A percentile compares a stretch with the other conserved stretches of the same genome.
Conservation (phyloP, 176 grass and related monocot species). For the Zoysia pacifica region DNA sequence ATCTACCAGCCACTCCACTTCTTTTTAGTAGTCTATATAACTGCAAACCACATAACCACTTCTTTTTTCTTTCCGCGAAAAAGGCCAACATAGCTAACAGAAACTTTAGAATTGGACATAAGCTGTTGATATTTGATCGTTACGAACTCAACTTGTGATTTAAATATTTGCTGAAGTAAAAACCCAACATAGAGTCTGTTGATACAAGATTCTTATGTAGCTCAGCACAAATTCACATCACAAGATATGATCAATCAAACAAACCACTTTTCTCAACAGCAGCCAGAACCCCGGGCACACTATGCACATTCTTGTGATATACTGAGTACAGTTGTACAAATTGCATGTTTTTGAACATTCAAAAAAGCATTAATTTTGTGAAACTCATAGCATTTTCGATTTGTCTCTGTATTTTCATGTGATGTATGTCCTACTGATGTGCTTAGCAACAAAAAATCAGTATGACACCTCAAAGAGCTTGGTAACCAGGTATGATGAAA, state of each 20-base stretch:
- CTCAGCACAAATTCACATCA: neutral
- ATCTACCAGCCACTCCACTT: neutral
- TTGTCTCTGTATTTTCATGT: conserved; percentile 17
- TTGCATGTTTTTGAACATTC: conserved; percentile 7
- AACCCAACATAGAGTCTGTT: neutral
- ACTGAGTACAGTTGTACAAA: neutral
- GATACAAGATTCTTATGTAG: neutral
- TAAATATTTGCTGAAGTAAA: neutral
- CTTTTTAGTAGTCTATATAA: neutral
- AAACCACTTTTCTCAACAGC: neutral
- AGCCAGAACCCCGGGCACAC: neutral
- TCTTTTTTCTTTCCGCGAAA: neutral
- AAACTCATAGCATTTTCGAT: neutral
- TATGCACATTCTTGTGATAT: conserved; percentile 13
- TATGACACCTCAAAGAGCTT: conserved; percentile 23
- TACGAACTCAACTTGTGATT: no score
- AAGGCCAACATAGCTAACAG: neutral
- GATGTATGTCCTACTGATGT: neutral
- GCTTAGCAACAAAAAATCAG: conserved; percentile 32
- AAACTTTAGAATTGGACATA: neutral
- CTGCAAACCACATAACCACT: neutral
- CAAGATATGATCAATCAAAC: neutral
- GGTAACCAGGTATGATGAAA: conserved; percentile 30
- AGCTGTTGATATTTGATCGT: neutral
- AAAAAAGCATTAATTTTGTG: neutral